Evolutionary conservation across 1,284 basidiomycete species (phyloP), one percentile per base, ranked within the genome.

Genomic region (Marasmius tenuissimus): DNA sequence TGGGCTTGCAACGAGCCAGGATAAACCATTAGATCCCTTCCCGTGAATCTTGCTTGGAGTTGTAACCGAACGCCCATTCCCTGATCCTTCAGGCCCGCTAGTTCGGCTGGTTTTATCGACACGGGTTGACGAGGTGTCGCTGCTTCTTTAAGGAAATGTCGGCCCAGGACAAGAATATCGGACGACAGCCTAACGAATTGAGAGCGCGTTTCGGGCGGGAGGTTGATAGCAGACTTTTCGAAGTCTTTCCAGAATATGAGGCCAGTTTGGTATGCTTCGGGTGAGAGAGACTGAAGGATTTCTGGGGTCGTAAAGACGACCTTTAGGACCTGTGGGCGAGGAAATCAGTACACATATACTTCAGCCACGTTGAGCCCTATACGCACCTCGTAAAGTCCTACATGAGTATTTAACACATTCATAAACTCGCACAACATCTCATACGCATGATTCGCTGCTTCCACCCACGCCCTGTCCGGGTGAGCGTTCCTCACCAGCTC

Each of bases 351-450:
- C 16, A 54, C 10, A 55, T 64, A 7, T 67, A 68, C 40, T 33
- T 27, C 6, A 27, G 48, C 42, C 67, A 53, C 12, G 65, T 60
- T 34, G 54, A 56, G 57, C 55, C n/a, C n/a, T n/a, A n/a, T 63
- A 79, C 87, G 75, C 73, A 93, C 95, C 78, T 94, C 84, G 70
- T 97, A 98, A 48, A 99, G 79, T 18, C 91, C 94, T n/a, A 91
- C 89, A 79, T 98, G 85, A 16, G 96, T 98, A 75, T 99, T 99
- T 63, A 99, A 83, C 45, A 93, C 89, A 77, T 98, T 98, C 96
- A 99, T 98, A 76, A 93, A 97, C 75, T 95, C 92, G 79, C 95
- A 98, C 61, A 99, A 80, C 63, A 87, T 87, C 75, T 97, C 96
- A 75, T 98, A 98, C 48, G 94, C 92, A 62, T 85, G 81, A 70